Conservation (phyloP, 2,329 filamentous ascomycete genomes). For the Fusarium guadeloupense region DNA sequence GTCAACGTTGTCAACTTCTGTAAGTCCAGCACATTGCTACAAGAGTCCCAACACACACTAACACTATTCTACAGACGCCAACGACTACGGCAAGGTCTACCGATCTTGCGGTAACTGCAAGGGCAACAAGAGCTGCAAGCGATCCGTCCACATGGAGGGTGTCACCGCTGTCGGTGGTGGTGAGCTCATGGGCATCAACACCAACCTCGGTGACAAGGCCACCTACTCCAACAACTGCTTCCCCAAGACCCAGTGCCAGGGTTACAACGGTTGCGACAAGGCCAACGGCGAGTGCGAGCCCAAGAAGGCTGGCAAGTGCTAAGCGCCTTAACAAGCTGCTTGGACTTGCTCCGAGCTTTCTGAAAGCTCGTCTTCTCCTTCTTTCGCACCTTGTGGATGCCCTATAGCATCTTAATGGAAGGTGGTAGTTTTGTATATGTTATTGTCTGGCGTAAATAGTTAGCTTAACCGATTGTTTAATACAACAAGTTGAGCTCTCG, state of each 20-base stretch:
- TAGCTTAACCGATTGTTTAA: too few species aligned
- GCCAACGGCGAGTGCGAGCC: slow-evolving; percentile 43
- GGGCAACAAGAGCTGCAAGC: slow-evolving; percentile 46
- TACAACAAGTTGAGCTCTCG: too few species aligned
- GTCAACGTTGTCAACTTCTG: slow-evolving; percentile 50
- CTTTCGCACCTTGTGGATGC: neutral
- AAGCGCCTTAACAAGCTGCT: neutral
- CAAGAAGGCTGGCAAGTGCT: slow-evolving; percentile 44
- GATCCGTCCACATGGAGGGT: slow-evolving; percentile 57
- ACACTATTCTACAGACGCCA: slow-evolving; percentile 39
- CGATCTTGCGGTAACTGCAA: slow-evolving; percentile 42
- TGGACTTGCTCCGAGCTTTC: too few species aligned
- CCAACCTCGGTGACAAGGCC: slow-evolving; percentile 49
- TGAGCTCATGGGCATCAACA: slow-evolving; percentile 56
- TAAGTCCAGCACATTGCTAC: neutral
- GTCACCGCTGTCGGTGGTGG: slow-evolving; percentile 52
- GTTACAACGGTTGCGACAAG: slow-evolving; percentile 46
- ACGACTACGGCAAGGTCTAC: slow-evolving; percentile 57
- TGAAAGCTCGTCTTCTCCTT: neutral
- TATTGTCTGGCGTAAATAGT: neutral
- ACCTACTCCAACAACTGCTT: slow-evolving; percentile 46
- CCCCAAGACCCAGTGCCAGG: slow-evolving; percentile 43
- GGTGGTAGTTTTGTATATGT: neutral
- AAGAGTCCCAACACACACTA: neutral
- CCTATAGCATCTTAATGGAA: too few species aligned